A percentile compares a stretch with the other conserved stretches of the same genome.
Conservation (phyloP, 73 alveolate species). For the Tetrahymena borealis region DNA sequence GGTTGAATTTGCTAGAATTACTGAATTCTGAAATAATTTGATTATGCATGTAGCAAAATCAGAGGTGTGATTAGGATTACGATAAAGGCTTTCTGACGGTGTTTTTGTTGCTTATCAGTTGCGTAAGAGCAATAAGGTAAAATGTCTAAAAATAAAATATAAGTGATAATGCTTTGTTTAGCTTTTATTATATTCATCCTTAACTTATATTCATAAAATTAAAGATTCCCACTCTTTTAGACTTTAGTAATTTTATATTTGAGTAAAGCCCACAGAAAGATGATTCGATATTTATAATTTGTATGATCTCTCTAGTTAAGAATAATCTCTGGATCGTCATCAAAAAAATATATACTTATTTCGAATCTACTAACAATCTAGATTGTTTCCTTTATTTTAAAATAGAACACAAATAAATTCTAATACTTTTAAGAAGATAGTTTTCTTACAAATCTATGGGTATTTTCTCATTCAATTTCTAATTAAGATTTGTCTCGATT, state of each 20-base stretch:
- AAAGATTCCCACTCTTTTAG: neutral
- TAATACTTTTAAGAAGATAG: too few relatives aligned
- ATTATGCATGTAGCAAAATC: too few relatives aligned
- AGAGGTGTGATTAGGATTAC: neutral
- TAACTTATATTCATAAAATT: neutral
- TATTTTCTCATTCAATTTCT: too few relatives aligned
- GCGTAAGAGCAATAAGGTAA: neutral
- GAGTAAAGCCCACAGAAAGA: neutral
- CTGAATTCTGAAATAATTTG: neutral
- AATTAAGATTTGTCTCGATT: too few relatives aligned
- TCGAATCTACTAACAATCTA: neutral
- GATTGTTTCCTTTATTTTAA: too few relatives aligned
- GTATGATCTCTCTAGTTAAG: neutral
- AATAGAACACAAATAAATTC: too few relatives aligned
- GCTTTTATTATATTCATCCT: neutral
- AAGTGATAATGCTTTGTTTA: neutral
- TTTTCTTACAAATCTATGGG: too few relatives aligned
- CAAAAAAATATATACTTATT: neutral
- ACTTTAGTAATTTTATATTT: neutral
- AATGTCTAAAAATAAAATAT: neutral
- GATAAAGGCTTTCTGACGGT: neutral
- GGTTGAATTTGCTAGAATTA: neutral
- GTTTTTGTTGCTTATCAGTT: neutral
- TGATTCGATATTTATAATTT: neutral
- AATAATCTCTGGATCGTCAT: neutral